Conservation (phyloP, 2,329 filamentous ascomycete genomes). For the Alternaria novae-zelandiae region DNA sequence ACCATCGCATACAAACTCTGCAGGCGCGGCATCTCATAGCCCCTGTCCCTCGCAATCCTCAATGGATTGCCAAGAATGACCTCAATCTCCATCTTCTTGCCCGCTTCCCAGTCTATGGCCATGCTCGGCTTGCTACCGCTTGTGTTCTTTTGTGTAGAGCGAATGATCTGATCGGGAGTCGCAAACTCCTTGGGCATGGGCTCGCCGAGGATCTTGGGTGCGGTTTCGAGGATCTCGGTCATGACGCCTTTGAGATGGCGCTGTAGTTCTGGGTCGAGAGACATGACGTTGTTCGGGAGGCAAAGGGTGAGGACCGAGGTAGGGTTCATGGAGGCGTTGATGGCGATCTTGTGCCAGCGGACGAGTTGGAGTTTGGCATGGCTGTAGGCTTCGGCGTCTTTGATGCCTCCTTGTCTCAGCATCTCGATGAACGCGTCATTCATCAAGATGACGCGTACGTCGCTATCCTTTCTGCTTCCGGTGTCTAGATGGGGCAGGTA, state of each 20-base stretch:
- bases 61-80: constrained; percentile 76
- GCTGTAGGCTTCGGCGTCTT: constrained; percentile 68
- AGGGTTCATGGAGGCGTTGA: constrained; percentile 78
- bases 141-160: constrained; percentile 68
- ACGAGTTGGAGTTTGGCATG: constrained; percentile 73
- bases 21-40: constrained; percentile 69
- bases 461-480: constrained; percentile 28
- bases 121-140: constrained; percentile 67
- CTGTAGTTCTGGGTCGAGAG: constrained; percentile 66
- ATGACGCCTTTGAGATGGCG: constrained; percentile 70
- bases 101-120: constrained; percentile 73
- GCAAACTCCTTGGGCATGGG: constrained; percentile 67
- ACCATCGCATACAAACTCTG: constrained; percentile 72
- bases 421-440: constrained; percentile 61
- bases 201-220: constrained; percentile 67
- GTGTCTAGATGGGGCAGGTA: constrained; percentile 61
- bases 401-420: constrained; percentile 66
- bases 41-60: constrained; percentile 66
- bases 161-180: constrained; percentile 66
- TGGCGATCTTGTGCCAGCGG: constrained; percentile 78
- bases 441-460: constrained; percentile 48
- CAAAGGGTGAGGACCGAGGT: constrained; percentile 72
- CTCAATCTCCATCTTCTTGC: constrained; percentile 71
- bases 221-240: constrained; percentile 71
- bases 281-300: constrained; percentile 70